phyloP scores from a whole-genome alignment of 1,284 basidiomycete genomes.

The Ustilago shanxiensis region DNA sequence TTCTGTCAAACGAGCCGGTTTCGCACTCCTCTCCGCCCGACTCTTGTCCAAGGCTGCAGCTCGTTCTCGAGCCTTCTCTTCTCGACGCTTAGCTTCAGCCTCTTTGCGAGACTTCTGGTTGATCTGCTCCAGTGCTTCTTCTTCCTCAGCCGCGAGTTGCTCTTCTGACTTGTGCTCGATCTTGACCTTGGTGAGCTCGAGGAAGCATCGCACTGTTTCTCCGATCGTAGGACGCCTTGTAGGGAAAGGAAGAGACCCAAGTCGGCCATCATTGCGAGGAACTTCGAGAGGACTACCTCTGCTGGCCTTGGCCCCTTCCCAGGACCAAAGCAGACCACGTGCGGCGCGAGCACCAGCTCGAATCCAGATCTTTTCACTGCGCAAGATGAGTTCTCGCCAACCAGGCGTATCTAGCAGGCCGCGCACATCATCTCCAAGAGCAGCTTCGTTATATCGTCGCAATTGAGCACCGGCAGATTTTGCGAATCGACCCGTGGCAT shows the following conservation, averaged over 20 bases:
- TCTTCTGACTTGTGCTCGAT: conserved; percentile 87
- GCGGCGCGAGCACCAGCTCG: conserved; percentile 62
- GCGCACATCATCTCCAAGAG: conserved; percentile 82
- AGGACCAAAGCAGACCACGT: conserved; percentile 66
- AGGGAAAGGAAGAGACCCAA: conserved; percentile 59
- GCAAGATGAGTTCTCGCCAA: conserved; percentile 62
- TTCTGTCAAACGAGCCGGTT: conserved; percentile 34
- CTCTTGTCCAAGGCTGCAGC: conserved; percentile 29
- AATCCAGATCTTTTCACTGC: conserved; percentile 66
- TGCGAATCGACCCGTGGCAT: conserved; percentile 88
- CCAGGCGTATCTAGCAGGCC: conserved; percentile 45
- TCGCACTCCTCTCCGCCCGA: conserved; percentile 31
- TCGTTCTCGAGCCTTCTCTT: conserved; percentile 45
- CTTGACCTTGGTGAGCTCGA: conserved; percentile 88
- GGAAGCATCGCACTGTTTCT: conserved; percentile 87
- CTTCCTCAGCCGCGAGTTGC: conserved; percentile 76
- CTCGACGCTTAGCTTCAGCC: conserved; percentile 50
- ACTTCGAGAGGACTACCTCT: conserved; percentile 63
- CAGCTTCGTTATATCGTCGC: conserved; percentile 93
- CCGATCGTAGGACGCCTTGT: conserved; percentile 80
- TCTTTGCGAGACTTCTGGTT: conserved; percentile 42
- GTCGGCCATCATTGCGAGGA: conserved; percentile 69
- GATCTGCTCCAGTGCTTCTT: conserved; percentile 41
- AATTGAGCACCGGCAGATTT: conserved; percentile 95
- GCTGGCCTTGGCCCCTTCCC: conserved; percentile 50